phyloP scores from a whole-genome alignment of 176 grass and related monocot species.

The barley (Hordeum vulgare) region MorexV3_pseudomolecules_assembly NC_058523.1:25476015-25476514 shows the following conservation, averaged over 20 bases:
- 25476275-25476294: too few species aligned
- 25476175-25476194: conserved; percentile 71
- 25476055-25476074: conserved; percentile 73
- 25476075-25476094: background rate
- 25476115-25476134: background rate
- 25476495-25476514: conserved; percentile 41
- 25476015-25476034: conserved; percentile 54
- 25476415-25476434: conserved; percentile 73
- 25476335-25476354: background rate
- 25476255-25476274: conserved; percentile 51
- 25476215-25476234: conserved; percentile 45
- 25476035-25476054: conserved; percentile 85
- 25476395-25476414: conserved; percentile 66
- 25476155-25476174: conserved; percentile 61
- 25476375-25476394: conserved; percentile 11
- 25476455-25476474: background rate
- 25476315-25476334: background rate
- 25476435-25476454: conserved; percentile 13
- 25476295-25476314: too few species aligned
- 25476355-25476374: background rate
- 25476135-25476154: background rate
- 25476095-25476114: background rate
- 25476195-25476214: conserved; percentile 33
- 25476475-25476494: conserved; percentile 23
- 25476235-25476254: conserved; percentile 56